Base-by-base conservation (phyloP, 495 filamentous ascomycete genomes). In the Alectoria sarmentosa region DNA sequence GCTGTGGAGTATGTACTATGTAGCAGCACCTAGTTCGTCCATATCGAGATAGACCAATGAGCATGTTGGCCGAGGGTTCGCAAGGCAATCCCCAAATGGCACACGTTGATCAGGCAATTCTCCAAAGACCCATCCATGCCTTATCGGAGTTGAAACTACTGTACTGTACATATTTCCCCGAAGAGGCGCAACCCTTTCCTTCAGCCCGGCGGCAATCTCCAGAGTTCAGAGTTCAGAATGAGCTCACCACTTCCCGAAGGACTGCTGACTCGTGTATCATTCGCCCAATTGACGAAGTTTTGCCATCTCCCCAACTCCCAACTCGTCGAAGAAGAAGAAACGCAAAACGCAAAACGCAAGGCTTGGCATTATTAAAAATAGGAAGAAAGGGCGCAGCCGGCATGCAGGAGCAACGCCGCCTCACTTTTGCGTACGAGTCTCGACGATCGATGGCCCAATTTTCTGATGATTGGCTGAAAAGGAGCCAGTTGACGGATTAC, bases 181-280 rank as follows among this genome's bases (percentile, higher is more conserved):
- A 55, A 55, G 52, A 34, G 52, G 28, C 28, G 52, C 52, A 55
- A 15, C n/a, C n/a, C n/a, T n/a, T n/a, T n/a, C 17, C 30, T 52
- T 15, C 13, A 13, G 42, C 19, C 13, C 48, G 48, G 48, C 48
- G 48, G 48, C 48, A 52, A 52, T 52, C 48, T 30, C 11, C 26
- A 55, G n/a, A n/a, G n/a, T n/a, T n/a, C n/a, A n/a, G n/a, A n/a
- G n/a, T n/a, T n/a, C n/a, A n/a, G 52, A 21, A 55, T 55, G 52
- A 55, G 52, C 52, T 55, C 52, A 55, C 52, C 52, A 55, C 52
- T 55, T 55, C 52, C 52, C 52, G 30, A 23, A 34, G 15, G 34
- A 55, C 2, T 7, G 52, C 30, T 32, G 52, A 34, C 52, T 13
- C 15, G 34, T 17, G 52, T 3, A 54, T 54, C 4, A 17, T 54